Evolutionary conservation across 495 filamentous ascomycete genomes (phyloP).

Genomic region (Tetracladium marchalianum): DNA sequence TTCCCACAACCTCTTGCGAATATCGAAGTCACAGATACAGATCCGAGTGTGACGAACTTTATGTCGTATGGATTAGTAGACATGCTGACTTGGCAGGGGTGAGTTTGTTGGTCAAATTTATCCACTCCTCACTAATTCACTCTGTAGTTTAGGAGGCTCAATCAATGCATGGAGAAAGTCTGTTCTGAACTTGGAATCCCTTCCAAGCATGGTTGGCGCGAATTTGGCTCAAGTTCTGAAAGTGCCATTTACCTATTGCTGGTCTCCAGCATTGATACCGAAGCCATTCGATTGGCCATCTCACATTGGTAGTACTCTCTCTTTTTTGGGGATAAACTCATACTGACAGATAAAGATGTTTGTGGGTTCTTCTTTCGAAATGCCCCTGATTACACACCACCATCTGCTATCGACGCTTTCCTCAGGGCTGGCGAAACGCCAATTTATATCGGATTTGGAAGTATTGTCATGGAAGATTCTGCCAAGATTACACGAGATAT

Average conservation of each 20-base stretch:
- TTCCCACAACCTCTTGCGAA: conserved; percentile 50
- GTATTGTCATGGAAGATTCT: conserved; percentile 51
- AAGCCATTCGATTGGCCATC: conserved; percentile 51
- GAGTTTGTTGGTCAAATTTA: conserved; percentile 11
- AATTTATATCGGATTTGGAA: conserved; percentile 56
- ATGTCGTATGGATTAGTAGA: conserved; percentile 53
- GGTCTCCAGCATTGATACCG: conserved; percentile 53
- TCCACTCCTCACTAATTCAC: neutral
- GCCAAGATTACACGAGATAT: conserved; percentile 40
- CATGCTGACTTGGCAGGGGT: conserved; percentile 60
- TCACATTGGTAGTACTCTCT: conserved; percentile 31
- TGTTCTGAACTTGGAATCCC: conserved; percentile 41
- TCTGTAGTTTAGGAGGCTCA: conserved; percentile 41
- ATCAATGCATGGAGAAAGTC: conserved; percentile 44
- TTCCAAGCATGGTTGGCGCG: conserved; percentile 27
- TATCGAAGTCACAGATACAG: conserved; percentile 20
- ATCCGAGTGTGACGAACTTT: conserved; percentile 43
- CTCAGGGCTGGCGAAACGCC: conserved; percentile 41
- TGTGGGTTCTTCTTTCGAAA: conserved; percentile 50
- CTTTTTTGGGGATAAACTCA: neutral
- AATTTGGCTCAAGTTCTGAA: conserved; percentile 24
- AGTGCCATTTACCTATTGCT: conserved; percentile 55
- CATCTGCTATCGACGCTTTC: conserved; percentile 37
- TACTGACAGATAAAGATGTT: conserved; percentile 31
- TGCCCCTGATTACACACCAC: conserved; percentile 38